A percentile compares a stretch with the other conserved stretches of the same genome.
Conservation (phyloP, 1,139 yeast species). For the Starmera stellimalicola region DNA sequence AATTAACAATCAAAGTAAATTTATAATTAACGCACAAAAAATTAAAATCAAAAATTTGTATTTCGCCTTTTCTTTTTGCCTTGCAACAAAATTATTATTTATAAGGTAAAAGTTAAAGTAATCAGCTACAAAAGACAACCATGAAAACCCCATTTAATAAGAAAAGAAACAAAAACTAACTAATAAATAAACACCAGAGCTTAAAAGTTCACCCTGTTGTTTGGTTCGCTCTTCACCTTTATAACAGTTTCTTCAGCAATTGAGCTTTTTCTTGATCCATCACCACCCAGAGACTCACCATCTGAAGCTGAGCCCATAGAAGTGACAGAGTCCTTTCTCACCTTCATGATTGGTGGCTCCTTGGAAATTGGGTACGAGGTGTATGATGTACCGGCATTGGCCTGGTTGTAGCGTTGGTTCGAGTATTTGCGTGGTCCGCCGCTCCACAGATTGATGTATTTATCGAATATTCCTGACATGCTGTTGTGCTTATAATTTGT, state of each 20-base stretch:
- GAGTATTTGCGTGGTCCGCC: not conserved
- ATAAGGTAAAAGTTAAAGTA: no score
- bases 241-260: not conserved
- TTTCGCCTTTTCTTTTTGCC: no score
- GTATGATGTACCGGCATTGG: not conserved
- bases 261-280: not conserved
- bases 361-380: not conserved
- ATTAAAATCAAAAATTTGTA: no score
- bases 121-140: not conserved
- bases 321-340: not conserved
- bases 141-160: not conserved
- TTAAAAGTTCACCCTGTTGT: constrained; percentile 3
- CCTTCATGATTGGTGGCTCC: not conserved
- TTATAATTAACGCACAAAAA: no score
- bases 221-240: constrained; percentile 1
- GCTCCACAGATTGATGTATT: constrained; percentile 1
- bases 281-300: not conserved
- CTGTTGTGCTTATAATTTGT: not conserved
- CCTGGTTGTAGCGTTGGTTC: constrained; percentile 1
- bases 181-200: not conserved
- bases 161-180: not conserved
- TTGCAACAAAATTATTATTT: no score
- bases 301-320: not conserved
- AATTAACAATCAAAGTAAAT: no score
- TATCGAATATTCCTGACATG: constrained; percentile 3